phyloP scores from a whole-genome alignment of 192 early-diverging fungal genomes.

The Backusella tuberculispora region DNA sequence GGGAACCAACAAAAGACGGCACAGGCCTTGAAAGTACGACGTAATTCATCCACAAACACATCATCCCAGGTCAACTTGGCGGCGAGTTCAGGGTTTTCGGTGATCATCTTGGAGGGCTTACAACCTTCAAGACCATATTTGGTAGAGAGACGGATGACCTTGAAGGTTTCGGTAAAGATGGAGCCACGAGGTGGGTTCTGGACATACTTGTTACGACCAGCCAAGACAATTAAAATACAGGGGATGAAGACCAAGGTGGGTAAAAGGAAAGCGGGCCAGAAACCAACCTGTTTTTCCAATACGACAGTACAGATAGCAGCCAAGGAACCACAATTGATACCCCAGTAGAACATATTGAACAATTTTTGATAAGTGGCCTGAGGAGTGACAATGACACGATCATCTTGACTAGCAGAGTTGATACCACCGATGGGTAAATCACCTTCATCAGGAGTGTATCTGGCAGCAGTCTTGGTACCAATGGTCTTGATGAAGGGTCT shows the following conservation, averaged over 20 bases:
- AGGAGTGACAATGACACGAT: constrained; percentile 65
- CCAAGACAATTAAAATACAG: constrained; percentile 51
- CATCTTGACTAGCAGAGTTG: neutral
- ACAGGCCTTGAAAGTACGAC: constrained; percentile 61
- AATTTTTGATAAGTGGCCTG: constrained; percentile 70
- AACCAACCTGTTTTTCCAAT: constrained; percentile 58
- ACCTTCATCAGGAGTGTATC: constrained; percentile 1
- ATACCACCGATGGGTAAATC: neutral
- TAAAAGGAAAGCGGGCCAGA: constrained; percentile 57
- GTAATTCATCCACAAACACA: constrained; percentile 68
- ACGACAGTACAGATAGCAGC: constrained; percentile 53
- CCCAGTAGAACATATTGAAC: constrained; percentile 84
- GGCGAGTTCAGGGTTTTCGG: constrained; percentile 26
- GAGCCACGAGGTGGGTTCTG: constrained; percentile 60
- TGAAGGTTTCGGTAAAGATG: constrained; percentile 53
- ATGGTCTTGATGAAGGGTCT: constrained; percentile 61
- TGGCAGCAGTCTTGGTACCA: constrained; percentile 21
- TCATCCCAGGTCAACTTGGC: constrained; percentile 61
- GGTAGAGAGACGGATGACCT: constrained; percentile 44
- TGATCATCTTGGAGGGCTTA: constrained; percentile 57
- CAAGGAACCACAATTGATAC: constrained; percentile 70
- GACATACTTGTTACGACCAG: constrained; percentile 51
- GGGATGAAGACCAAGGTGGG: constrained; percentile 56
- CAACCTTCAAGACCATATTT: constrained; percentile 52
- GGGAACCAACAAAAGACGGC: constrained; percentile 71